Conservation (phyloP, 1,284 basidiomycete species). For the Sporisorium scitamineum region DNA sequence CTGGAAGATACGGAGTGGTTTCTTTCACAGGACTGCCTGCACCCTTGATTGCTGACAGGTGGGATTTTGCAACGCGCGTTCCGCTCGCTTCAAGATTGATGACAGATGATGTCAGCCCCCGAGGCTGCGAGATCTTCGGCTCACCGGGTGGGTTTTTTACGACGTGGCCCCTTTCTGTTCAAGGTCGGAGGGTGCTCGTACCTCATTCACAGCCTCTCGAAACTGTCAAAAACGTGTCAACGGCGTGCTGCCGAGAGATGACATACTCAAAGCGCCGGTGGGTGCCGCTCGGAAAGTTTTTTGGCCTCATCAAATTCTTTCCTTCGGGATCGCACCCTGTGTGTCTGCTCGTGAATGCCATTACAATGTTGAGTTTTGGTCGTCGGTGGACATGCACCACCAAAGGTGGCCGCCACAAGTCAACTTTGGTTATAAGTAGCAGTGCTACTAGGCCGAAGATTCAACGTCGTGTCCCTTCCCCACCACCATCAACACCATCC, state of each 20-base stretch:
- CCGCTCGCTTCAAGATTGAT: conserved; percentile 5
- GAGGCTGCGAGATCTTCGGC: conserved; percentile 6
- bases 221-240: background rate
- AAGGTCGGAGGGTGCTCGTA: background rate
- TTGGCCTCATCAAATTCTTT: background rate
- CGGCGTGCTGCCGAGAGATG: background rate
- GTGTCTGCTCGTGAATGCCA: background rate
- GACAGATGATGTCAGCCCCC: conserved; percentile 1
- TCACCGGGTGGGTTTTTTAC: background rate
- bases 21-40: background rate
- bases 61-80: background rate
- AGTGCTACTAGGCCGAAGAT: too few relatives aligned
- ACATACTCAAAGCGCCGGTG: background rate
- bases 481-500: background rate
- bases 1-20: background rate
- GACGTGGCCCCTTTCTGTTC: background rate
- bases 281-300: conserved; percentile 7
- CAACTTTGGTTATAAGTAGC: background rate
- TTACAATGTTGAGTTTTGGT: background rate
- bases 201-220: background rate
- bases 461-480: background rate
- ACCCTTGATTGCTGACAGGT: background rate
- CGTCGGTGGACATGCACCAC: background rate
- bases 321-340: too few relatives aligned
- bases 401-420: background rate